These are phyloP conservation scores for Paracoccidioides brasiliensis DNA, from an alignment of 2,329 filamentous ascomycete genomes.

Conservation along the genomic window DNA sequence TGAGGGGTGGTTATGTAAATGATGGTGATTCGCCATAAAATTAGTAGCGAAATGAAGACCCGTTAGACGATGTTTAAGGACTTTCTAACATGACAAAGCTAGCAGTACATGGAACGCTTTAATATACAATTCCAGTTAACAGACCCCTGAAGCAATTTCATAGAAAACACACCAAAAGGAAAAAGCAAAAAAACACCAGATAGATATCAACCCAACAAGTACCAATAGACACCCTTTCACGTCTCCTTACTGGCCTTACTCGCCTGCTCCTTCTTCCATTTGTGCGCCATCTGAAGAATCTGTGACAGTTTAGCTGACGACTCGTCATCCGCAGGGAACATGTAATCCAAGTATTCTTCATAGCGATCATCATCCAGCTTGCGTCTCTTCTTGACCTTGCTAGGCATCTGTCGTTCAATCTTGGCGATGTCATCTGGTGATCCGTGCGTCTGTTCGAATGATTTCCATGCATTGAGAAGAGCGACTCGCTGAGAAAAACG, in stretches of 20 bases:
- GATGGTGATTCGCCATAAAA: no score
- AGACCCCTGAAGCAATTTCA: no score
- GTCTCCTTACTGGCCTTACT: background rate
- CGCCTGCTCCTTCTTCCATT: conserved; percentile 61
- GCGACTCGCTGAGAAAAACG: conserved; percentile 51
- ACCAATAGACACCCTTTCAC: background rate
- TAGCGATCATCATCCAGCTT: conserved; percentile 84
- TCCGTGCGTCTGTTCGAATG: conserved; percentile 82
- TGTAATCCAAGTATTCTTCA: conserved; percentile 94
- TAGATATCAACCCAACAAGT: background rate
- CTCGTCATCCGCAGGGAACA: conserved; percentile 92
- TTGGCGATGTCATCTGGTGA: conserved; percentile 59
- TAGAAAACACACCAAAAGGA: no score
- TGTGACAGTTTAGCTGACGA: conserved; percentile 71
- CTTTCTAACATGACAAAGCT: no score
- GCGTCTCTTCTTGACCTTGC: conserved; percentile 81
- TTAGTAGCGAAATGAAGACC: no score
- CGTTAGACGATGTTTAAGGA: no score
- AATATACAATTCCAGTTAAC: no score
- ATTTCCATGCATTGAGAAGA: conserved; percentile 80
- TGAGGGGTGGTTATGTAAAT: no score
- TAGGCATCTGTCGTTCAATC: conserved; percentile 87
- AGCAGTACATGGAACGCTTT: no score
- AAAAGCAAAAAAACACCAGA: no score
- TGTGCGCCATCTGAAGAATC: conserved; percentile 70